A percentile compares a stretch with the other conserved stretches of the same genome.
Evolutionary conservation across 192 early-diverging fungal species (phyloP).

Genomic region (Backusella circina): DNA sequence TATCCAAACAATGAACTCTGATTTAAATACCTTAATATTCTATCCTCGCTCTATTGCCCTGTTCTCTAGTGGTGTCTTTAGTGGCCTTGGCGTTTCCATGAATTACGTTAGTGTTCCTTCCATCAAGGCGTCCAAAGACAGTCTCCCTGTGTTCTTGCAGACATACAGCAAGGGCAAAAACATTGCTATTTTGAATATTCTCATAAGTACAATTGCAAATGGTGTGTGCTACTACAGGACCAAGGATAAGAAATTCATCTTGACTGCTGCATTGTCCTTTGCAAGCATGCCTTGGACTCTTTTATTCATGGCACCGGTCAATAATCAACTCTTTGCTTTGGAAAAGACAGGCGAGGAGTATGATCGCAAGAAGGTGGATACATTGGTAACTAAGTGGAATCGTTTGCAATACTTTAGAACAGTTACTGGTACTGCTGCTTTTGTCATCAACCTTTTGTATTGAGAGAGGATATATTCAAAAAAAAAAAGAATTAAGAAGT

Average conservation of each 20-base stretch:
- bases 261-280: background rate
- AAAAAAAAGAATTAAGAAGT: too few species aligned
- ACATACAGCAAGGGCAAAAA: background rate
- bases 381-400: background rate
- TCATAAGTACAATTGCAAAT: constrained; percentile 1
- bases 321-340: constrained; percentile 10
- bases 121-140: constrained; percentile 2
- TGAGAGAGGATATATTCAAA: too few species aligned
- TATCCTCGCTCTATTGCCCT: constrained; percentile 6
- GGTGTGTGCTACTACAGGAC: background rate
- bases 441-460: background rate
- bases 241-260: background rate
- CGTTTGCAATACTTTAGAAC: constrained; percentile 8
- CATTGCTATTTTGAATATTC: background rate
- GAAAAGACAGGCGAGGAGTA: background rate
- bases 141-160: background rate
- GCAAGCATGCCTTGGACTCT: background rate
- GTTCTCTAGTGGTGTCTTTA: constrained; percentile 3
- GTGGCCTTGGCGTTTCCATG: background rate
- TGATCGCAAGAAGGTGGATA: background rate
- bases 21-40: background rate
- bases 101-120: background rate
- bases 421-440: background rate
- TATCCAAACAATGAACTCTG: background rate
- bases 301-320: constrained; percentile 4